phyloP scores from a whole-genome alignment of 805 yeast genomes.

The Candida takata region DNA sequence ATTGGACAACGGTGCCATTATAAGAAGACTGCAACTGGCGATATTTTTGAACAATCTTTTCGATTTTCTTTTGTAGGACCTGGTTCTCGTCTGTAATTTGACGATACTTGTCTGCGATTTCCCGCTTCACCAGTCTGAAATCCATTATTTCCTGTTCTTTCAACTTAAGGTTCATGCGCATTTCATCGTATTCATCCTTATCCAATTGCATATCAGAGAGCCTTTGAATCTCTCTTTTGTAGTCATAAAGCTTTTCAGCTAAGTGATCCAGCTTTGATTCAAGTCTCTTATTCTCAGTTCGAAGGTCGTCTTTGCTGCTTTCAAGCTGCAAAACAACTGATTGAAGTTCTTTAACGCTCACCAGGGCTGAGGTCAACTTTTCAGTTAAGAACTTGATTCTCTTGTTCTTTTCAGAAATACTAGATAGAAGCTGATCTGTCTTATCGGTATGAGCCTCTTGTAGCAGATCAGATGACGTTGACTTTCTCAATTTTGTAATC shows the following conservation, averaged over 20 bases:
- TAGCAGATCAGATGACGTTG: conserved; percentile 2
- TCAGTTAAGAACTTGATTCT: conserved; percentile 19
- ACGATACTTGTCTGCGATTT: conserved; percentile 24
- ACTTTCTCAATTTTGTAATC: conserved; percentile 12
- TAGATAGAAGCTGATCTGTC: conserved; percentile 22
- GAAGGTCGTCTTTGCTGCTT: conserved; percentile 24
- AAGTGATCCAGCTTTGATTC: conserved; percentile 26
- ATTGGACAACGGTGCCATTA: conserved; percentile 5
- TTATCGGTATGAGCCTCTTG: conserved; percentile 4
- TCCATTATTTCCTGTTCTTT: conserved; percentile 20
- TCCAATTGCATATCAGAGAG: conserved; percentile 7
- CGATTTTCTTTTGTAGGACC: conserved; percentile 26
- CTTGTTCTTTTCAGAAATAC: conserved; percentile 19
- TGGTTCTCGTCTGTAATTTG: conserved; percentile 21
- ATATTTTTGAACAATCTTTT: conserved; percentile 23
- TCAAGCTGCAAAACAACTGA: conserved; percentile 26
- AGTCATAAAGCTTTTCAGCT: conserved; percentile 26
- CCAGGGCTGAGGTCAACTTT: conserved; percentile 19
- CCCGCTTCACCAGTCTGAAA: conserved; percentile 28
- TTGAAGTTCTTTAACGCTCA: conserved; percentile 26
- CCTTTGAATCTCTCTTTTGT: conserved; percentile 18
- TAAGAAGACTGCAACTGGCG: conserved; percentile 23
- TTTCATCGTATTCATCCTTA: conserved; percentile 8
- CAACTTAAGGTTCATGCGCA: conserved; percentile 11
- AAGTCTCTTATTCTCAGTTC: conserved; percentile 27